phyloP scores from a whole-genome alignment of 805 yeast species.

The Hanseniaspora lindneri region DNA sequence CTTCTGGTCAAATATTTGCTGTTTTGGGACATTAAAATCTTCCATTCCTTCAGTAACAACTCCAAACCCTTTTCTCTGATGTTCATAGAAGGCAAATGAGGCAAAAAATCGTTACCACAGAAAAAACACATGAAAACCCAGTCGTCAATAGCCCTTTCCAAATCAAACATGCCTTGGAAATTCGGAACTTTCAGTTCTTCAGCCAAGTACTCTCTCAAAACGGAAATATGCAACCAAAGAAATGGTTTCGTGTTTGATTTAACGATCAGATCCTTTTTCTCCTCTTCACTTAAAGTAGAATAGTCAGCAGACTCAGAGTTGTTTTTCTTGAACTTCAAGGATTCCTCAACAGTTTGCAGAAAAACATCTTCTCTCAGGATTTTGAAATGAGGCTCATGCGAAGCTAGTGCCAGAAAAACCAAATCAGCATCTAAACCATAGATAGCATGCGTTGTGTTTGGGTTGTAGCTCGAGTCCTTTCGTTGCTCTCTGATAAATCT shows the following conservation, averaged over 20 bases:
- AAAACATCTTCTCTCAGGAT: slow-evolving; percentile 94
- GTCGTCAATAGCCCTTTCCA: slow-evolving; percentile 94
- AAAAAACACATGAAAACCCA: slow-evolving; percentile 99
- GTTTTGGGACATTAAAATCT: slow-evolving; percentile 50
- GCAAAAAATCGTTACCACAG: slow-evolving; percentile 95
- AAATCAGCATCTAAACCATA: slow-evolving; percentile 97
- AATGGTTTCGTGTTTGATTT: slow-evolving; percentile 58
- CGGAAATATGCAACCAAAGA: slow-evolving; percentile 82
- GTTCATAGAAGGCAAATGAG: slow-evolving; percentile 87
- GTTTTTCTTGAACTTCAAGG: slow-evolving; percentile 20
- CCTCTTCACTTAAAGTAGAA: slow-evolving; percentile 49
- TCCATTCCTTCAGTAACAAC: slow-evolving; percentile 71
- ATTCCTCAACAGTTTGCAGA: slow-evolving; percentile 48
- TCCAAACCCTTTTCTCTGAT: slow-evolving; percentile 93
- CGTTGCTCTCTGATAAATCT: slow-evolving; percentile 85
- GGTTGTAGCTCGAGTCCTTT: slow-evolving; percentile 72
- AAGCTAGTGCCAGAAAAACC: slow-evolving; percentile 88
- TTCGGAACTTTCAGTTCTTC: slow-evolving; percentile 66
- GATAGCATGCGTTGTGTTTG: slow-evolving; percentile 90
- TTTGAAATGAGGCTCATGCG: slow-evolving; percentile 94
- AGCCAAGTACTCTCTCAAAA: slow-evolving; percentile 75
- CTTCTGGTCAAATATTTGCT: slow-evolving; percentile 79
- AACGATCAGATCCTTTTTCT: slow-evolving; percentile 30
- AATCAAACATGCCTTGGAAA: slow-evolving; percentile 61
- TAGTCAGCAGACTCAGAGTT: slow-evolving; percentile 22